Percentiles rank a stretch among this genome's conserved stretches.
Evolutionary conservation across 208 protist genomes (phyloP).

Genomic region (Spongospora subterranea): DNA sequence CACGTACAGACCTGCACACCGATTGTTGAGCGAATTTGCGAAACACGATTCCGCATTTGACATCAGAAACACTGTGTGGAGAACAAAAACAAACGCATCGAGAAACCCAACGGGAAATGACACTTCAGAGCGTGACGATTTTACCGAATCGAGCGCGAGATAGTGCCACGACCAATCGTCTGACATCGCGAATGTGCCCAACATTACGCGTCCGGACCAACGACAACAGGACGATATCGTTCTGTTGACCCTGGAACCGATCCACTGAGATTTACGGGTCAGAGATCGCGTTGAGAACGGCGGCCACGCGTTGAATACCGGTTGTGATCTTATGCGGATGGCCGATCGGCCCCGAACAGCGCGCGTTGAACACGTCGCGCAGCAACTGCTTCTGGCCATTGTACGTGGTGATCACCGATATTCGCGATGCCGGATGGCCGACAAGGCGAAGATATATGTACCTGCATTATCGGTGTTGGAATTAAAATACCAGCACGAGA

Average conservation of each 20-base stretch:
- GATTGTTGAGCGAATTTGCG: too few species aligned
- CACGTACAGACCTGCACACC: conserved; percentile 67
- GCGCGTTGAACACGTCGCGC: conserved; percentile 72
- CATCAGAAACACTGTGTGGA: not conserved
- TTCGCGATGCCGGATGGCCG: conserved; percentile 78
- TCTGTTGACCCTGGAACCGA: conserved; percentile 87
- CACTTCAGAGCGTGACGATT: too few species aligned
- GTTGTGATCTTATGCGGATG: conserved; percentile 65
- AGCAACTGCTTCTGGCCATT: conserved; percentile 85
- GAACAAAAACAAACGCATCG: not conserved
- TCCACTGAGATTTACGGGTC: conserved; percentile 80
- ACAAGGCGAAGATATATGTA: conserved; percentile 84
- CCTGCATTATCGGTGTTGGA: too few species aligned
- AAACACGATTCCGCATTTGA: too few species aligned
- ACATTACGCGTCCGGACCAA: conserved; percentile 80
- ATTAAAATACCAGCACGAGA: too few species aligned
- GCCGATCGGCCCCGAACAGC: conserved; percentile 65
- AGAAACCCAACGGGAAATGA: not conserved
- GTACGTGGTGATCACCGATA: conserved; percentile 86
- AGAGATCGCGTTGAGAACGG: conserved; percentile 68
- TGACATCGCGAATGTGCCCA: conserved; percentile 83
- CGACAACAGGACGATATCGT: conserved; percentile 85
- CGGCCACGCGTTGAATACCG: conserved; percentile 60
- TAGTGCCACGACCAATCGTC: conserved; percentile 84
- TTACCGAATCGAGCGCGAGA: conserved; percentile 79